Evolutionary conservation across 495 filamentous ascomycete species (phyloP), one percentile per base, ranked within the genome.

Genomic region (Darksidea phi): DNA sequence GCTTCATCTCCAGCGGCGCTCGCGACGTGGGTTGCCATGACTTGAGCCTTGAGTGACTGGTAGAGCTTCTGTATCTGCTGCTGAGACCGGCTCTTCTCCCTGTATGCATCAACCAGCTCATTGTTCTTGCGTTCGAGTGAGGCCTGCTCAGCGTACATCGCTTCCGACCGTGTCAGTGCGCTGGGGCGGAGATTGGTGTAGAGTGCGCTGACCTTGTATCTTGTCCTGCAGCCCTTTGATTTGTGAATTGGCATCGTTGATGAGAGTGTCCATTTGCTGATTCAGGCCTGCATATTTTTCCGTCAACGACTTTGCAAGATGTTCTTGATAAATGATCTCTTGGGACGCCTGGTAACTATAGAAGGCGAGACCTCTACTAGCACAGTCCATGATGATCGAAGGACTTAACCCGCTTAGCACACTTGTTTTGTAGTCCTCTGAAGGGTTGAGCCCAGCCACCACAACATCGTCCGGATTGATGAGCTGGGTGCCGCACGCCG

Each of bases 381-480:
- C 88, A 67, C 90, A 95, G 69, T 97, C 94, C 82, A 96, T 91
- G 53, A 98, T 89, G 11, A 86, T 82, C 38, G 81, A 87, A 1
- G 94, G 94, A 54, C 83, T 88, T 6, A 96, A 74, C 0, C 94
- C 94, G 71, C 89, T 90, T 13, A 98, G 76, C 10, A 94, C 86
- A 60, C 89, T 90, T 0, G 90, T 93, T 70, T 96, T 96, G 79
- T 95, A 97, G 61, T 96, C 94, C 70, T 97, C 93, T 0, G 88
- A 85, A 0, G 92, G 93, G 57, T 89, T 90, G 32, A 98, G 79
- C 47, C 86, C 80, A 0, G 87, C 85, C 18, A 85, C 79, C 2
- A 90, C 84, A 18, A 83, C 88, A 75, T 95, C 91, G 67, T 96
- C 90, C 0, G 85, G 84, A 61, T 87, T 88, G 23, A 73, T 69